Base-by-base conservation (phyloP, 176 grass and related monocot genomes). In the Musa acuminata region DNA sequence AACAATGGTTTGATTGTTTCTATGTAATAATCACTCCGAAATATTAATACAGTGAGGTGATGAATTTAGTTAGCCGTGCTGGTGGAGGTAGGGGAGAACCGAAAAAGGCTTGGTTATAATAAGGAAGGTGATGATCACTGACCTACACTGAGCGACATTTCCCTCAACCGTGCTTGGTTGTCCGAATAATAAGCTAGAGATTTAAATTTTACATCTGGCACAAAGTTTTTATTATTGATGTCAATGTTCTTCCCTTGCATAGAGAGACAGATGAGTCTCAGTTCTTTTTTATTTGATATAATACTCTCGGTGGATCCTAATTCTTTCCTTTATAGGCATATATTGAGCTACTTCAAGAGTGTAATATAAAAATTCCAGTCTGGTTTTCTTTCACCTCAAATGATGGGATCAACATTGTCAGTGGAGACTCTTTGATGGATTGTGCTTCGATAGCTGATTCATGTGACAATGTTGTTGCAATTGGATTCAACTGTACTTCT, bases 401-500 rank as follows among this genome's bases (percentile, higher is more conserved):
- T 67, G 81, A 87, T 74, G 85, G 85, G 17, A 65, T 83, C 55
- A 83, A 87, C 62, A 73, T 87, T 53, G 81, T 74, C 14, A 87
- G 85, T 74, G 85, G 85, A 1, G 85, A 87, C 77, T 80, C 80
- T 57, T 73, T 87, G 77, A 54, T 27, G 19, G 85, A 87, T 24
- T 87, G 85, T 25, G 81, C 66, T 80, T 83, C 51, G 65, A 80
- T 87, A 69, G 81, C 85, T 60, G 85, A 87, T 72, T 80, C 77
- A 73, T 83, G 81, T 64, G 22, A 80, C 24, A 80, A 87, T 72
- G 58, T 79, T 62, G 81, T 87, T 80, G 77, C 85, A 48, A 52
- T 87, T 83, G 85, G 85, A 77, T 74, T 87, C 51, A 87, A 87
- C 75, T 87, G 85, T 51, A 83, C 85, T 62, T 66, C 85, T 9